A percentile compares a stretch with the other conserved stretches of the same genome.
phyloP scores from a whole-genome alignment of 805 yeast genomes.

The Peterozyma xylosa region DNA sequence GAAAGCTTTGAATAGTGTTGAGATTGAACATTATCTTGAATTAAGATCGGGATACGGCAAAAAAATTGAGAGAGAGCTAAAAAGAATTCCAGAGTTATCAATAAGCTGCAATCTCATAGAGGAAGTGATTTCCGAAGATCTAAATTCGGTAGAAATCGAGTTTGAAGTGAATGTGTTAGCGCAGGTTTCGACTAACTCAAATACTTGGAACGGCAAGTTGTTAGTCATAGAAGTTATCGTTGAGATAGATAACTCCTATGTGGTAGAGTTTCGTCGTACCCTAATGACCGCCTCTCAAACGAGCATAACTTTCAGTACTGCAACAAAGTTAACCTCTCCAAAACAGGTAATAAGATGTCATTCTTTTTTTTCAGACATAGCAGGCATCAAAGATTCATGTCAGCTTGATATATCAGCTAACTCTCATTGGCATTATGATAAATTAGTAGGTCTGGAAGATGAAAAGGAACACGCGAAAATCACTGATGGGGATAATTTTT shows the following conservation, averaged over 20 bases:
- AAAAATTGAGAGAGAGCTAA: slow-evolving; percentile 26
- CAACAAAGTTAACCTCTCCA: slow-evolving; percentile 12
- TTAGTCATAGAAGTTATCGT: slow-evolving; percentile 24
- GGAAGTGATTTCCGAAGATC: slow-evolving; percentile 3
- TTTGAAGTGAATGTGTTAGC: slow-evolving; percentile 18
- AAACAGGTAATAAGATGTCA: slow-evolving; percentile 19
- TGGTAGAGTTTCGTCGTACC: slow-evolving; percentile 39
- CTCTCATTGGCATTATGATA: slow-evolving; percentile 2
- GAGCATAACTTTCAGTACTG: slow-evolving; percentile 20
- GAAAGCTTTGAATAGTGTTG: slow-evolving; percentile 17
- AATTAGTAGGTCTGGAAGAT: not conserved
- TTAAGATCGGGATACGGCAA: slow-evolving; percentile 31
- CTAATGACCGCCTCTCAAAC: slow-evolving; percentile 17
- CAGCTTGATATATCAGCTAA: not conserved
- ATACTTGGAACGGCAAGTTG: slow-evolving; percentile 25
- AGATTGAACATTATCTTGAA: slow-evolving; percentile 33
- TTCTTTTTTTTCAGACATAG: slow-evolving; percentile 31
- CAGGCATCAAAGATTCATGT: slow-evolving; percentile 16
- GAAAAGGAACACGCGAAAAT: not conserved
- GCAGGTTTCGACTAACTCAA: slow-evolving; percentile 8
- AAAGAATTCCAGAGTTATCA: slow-evolving; percentile 27
- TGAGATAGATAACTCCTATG: slow-evolving; percentile 14
- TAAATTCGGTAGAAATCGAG: slow-evolving; percentile 5
- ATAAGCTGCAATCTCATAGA: slow-evolving; percentile 15
- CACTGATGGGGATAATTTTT: slow-evolving; percentile 13